These are phyloP conservation scores for Debaryomyces castellii DNA, from an alignment of 805 yeast species.

Conservation along the genomic window DNA sequence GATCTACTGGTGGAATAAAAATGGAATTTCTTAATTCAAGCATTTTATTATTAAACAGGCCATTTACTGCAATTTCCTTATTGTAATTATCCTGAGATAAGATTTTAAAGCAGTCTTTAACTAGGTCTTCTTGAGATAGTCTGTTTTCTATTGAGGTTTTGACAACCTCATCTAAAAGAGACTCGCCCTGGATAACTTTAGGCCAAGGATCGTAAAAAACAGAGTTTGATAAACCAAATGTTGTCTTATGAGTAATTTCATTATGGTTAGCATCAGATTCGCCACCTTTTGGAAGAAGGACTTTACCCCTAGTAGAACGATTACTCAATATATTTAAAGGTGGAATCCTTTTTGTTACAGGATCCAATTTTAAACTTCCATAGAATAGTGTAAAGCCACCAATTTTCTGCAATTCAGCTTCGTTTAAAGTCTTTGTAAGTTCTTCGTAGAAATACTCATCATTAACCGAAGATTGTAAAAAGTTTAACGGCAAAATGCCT, in stretches of 20 bases:
- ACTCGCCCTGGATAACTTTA: slow-evolving; percentile 57
- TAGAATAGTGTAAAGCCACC: slow-evolving; percentile 67
- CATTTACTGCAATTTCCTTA: slow-evolving; percentile 8
- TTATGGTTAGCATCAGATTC: slow-evolving; percentile 8
- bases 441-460: slow-evolving; percentile 48
- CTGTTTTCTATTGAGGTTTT: slow-evolving; percentile 12
- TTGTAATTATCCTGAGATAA: slow-evolving; percentile 47
- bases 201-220: slow-evolving; percentile 71
- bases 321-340: slow-evolving; percentile 50
- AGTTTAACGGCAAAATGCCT: slow-evolving; percentile 51
- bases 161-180: slow-evolving; percentile 21
- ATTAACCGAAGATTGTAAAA: slow-evolving; percentile 31
- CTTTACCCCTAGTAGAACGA: slow-evolving; percentile 41
- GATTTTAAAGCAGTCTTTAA: slow-evolving; percentile 52
- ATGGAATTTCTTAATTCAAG: slow-evolving; percentile 55
- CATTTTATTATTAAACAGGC: slow-evolving; percentile 22
- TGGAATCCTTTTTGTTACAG: slow-evolving; percentile 20
- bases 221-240: slow-evolving; percentile 70
- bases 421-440: slow-evolving; percentile 20
- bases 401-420: slow-evolving; percentile 21
- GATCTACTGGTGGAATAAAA: slow-evolving; percentile 67
- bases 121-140: slow-evolving; percentile 38
- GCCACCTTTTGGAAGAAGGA: slow-evolving; percentile 19
- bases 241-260: slow-evolving; percentile 23
- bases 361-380: slow-evolving; percentile 42